Evolutionary conservation across 1,284 basidiomycete genomes (phyloP).

Genomic region (Mycosarcoma mackinlayi): DNA sequence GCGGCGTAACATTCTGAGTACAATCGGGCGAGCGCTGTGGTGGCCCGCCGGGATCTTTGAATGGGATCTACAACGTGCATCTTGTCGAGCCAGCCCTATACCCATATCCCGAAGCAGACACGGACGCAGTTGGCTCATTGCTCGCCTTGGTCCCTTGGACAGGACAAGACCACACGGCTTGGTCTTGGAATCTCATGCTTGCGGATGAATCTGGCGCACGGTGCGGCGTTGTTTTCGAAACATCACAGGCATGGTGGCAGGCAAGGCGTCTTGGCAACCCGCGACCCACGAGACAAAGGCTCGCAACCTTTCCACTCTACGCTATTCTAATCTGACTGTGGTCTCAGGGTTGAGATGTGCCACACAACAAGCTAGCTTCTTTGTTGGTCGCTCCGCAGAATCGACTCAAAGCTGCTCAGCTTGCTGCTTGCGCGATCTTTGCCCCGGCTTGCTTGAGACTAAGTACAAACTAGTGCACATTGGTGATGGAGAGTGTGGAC

Average conservation of each 20-base stretch:
- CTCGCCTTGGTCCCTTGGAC: too few relatives aligned
- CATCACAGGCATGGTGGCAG: not conserved
- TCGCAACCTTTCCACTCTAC: not conserved
- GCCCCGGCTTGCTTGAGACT: too few relatives aligned
- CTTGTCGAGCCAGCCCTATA: not conserved
- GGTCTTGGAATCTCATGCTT: too few relatives aligned
- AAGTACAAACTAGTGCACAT: too few relatives aligned
- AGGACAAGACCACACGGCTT: too few relatives aligned
- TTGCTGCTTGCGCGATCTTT: slow-evolving; percentile 4
- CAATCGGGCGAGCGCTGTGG: too few relatives aligned
- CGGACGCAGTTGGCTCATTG: too few relatives aligned
- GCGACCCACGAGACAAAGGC: slow-evolving; percentile 17
- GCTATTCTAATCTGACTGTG: slow-evolving; percentile 15
- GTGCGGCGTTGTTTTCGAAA: slow-evolving; percentile 14
- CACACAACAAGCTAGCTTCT: not conserved
- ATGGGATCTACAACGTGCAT: slow-evolving; percentile 7
- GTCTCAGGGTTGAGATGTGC: slow-evolving; percentile 16
- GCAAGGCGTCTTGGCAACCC: slow-evolving; percentile 7
- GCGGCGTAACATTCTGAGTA: not conserved
- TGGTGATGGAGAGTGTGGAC: slow-evolving; percentile 5
- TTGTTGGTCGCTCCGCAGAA: slow-evolving; percentile 2
- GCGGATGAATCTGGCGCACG: too few relatives aligned
- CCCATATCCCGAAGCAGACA: not conserved
- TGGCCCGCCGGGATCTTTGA: too few relatives aligned
- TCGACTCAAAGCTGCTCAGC: slow-evolving; percentile 4